phyloP scores from a whole-genome alignment of 2,329 filamentous ascomycete species.

The Alternaria panax region DNA sequence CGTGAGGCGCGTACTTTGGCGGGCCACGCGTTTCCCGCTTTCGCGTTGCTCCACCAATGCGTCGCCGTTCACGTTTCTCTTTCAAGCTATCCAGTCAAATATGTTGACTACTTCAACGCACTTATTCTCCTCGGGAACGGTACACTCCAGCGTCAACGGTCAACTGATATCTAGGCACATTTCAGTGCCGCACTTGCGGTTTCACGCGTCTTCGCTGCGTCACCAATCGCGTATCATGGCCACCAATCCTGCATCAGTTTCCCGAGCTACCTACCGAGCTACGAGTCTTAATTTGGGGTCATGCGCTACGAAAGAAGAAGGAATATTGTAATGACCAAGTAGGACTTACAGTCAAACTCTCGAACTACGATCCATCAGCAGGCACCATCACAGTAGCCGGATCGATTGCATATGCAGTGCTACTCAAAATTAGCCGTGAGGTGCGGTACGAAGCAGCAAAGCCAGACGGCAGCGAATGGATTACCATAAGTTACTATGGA shows the following conservation, averaged over 20 bases:
- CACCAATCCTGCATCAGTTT: background rate
- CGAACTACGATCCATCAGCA: no score
- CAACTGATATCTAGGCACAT: no score
- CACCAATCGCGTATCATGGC: background rate
- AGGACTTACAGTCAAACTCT: no score
- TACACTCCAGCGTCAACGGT: background rate
- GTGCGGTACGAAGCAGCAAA: no score
- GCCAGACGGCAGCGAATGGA: no score
- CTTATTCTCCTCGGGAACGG: no score
- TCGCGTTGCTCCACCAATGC: background rate
- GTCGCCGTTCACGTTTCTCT: background rate
- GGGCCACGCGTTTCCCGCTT: background rate
- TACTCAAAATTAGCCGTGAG: no score
- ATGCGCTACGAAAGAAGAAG: constrained; percentile 1
- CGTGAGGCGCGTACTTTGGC: background rate
- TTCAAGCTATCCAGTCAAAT: background rate
- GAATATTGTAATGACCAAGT: background rate
- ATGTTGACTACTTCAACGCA: background rate
- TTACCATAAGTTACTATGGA: no score
- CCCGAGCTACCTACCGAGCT: constrained; percentile 9
- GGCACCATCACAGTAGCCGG: no score
- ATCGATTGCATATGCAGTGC: background rate
- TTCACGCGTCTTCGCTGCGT: background rate
- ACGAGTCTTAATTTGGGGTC: constrained; percentile 2
- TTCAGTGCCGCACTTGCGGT: background rate